Conservation (phyloP, 306 rosid genomes). For the Castanopsis chinensis region DNA sequence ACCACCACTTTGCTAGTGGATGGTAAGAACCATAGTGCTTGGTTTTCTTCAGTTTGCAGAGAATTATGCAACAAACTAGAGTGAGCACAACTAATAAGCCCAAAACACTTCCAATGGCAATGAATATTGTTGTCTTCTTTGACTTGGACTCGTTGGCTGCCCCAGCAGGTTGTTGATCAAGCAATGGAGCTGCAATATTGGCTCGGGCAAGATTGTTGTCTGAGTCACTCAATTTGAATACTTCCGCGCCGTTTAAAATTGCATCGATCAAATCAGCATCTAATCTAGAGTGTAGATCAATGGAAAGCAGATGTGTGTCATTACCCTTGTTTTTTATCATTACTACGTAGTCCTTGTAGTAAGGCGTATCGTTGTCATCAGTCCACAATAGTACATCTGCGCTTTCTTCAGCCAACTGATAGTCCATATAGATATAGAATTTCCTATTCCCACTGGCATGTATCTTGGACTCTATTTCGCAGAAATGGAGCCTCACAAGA, state of each 20-base stretch:
- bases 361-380: neutral
- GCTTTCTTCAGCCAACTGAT: neutral
- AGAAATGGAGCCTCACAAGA: conserved; percentile 40
- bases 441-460: neutral
- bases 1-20: neutral
- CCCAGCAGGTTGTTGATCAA: neutral
- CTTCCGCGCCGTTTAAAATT: conserved; percentile 26
- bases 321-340: neutral
- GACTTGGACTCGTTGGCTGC: neutral
- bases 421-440: neutral
- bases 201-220: neutral
- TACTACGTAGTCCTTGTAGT: neutral
- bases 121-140: neutral
- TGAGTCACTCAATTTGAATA: conserved; percentile 22
- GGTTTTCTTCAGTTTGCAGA: neutral
- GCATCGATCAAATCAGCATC: neutral
- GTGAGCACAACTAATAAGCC: neutral
- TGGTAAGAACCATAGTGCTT: neutral
- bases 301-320: conserved; percentile 27
- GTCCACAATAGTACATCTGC: neutral
- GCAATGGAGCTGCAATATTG: neutral
- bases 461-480: neutral
- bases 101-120: neutral
- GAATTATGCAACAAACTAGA: neutral
- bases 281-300: neutral